Evolutionary conservation across 495 filamentous ascomycete genomes (phyloP).

Genomic region (Peziza echinospora): DNA sequence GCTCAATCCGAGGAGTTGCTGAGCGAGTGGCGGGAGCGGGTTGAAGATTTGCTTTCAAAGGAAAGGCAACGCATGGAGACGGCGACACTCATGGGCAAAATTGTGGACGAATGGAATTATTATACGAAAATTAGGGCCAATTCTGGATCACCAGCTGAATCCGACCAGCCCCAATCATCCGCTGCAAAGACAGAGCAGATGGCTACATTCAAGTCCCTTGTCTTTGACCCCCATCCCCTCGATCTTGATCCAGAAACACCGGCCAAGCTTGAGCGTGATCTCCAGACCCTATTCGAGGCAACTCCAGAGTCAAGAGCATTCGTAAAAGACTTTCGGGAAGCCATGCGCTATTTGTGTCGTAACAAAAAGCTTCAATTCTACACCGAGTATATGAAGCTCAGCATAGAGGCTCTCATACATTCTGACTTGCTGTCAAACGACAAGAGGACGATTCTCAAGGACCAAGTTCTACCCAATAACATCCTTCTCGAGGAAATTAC

Average conservation of each 20-base stretch:
- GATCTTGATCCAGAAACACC: no score
- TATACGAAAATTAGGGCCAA: conserved; percentile 9
- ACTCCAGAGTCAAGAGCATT: no score
- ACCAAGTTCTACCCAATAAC: conserved; percentile 32
- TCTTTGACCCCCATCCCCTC: conserved; percentile 31
- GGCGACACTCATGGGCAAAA: background rate
- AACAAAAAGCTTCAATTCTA: conserved; percentile 24
- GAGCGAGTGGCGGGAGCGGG: conserved; percentile 39
- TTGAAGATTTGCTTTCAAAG: conserved; percentile 39
- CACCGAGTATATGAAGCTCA: conserved; percentile 23
- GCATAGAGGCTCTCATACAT: conserved; percentile 30
- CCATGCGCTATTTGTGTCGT: no score
- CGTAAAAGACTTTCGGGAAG: no score
- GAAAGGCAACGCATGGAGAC: conserved; percentile 28
- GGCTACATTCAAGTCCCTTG: conserved; percentile 34
- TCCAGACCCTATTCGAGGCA: no score
- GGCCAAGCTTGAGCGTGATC: no score
- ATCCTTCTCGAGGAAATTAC: conserved; percentile 36
- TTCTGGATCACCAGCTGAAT: conserved; percentile 10
- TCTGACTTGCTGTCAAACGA: conserved; percentile 38
- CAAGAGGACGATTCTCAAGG: conserved; percentile 34
- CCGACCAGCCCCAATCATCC: conserved; percentile 24
- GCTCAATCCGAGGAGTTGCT: conserved; percentile 28
- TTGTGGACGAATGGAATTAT: conserved; percentile 6
- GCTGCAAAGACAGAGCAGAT: conserved; percentile 30